Evolutionary conservation across 2,329 filamentous ascomycete genomes (phyloP).

Genomic region (Fusarium subtropicale): DNA sequence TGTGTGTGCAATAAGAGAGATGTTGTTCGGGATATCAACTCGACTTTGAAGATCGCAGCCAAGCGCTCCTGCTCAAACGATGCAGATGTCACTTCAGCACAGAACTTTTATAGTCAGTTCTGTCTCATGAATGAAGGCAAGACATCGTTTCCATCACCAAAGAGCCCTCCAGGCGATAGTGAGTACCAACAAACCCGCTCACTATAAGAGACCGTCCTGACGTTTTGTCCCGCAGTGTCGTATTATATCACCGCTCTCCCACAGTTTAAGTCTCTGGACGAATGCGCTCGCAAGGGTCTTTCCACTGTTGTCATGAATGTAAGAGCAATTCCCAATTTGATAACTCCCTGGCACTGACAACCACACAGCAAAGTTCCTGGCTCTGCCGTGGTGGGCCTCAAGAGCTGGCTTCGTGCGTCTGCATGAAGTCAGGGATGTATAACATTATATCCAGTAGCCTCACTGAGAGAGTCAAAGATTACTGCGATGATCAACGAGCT

Average conservation of each 20-base stretch:
- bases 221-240: constrained; percentile 54
- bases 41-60: constrained; percentile 57
- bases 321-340: constrained; percentile 23
- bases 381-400: constrained; percentile 60
- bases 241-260: constrained; percentile 66
- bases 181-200: constrained; percentile 36
- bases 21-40: constrained; percentile 58
- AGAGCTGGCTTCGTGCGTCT: constrained; percentile 64
- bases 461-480: constrained; percentile 58
- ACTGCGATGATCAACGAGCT: constrained; percentile 58
- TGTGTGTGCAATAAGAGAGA: constrained; percentile 65
- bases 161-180: constrained; percentile 64
- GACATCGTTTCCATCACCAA: constrained; percentile 59
- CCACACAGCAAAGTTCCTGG: constrained; percentile 48
- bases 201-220: not conserved
- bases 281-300: constrained; percentile 60
- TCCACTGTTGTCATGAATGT: constrained; percentile 57
- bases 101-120: constrained; percentile 63
- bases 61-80: constrained; percentile 60
- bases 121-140: constrained; percentile 64
- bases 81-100: constrained; percentile 60
- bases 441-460: constrained; percentile 57
- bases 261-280: constrained; percentile 57
- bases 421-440: constrained; percentile 62
- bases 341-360: not conserved